phyloP scores from a whole-genome alignment of 2,329 filamentous ascomycete genomes.

The Talaromyces sp. region DNA sequence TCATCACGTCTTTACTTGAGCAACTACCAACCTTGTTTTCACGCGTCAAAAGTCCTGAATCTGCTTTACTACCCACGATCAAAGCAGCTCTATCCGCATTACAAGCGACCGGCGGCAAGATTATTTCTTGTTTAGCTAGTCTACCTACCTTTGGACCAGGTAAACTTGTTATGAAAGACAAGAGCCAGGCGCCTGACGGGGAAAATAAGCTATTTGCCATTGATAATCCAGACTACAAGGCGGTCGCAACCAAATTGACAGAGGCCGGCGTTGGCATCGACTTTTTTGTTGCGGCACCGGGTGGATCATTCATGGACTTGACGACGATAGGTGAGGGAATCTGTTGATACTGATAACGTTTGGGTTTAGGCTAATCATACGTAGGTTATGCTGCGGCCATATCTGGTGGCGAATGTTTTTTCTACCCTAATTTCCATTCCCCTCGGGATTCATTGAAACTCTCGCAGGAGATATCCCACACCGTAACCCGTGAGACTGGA shows the following conservation, averaged over 20 bases:
- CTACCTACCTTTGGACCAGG: constrained; percentile 90
- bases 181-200: constrained; percentile 77
- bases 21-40: constrained; percentile 84
- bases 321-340: constrained; percentile 71
- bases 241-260: constrained; percentile 81
- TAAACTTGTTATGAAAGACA: constrained; percentile 79
- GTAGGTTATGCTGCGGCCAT: constrained; percentile 76
- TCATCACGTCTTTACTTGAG: constrained; percentile 83
- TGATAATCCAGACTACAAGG: constrained; percentile 84
- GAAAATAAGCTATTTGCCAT: constrained; percentile 91
- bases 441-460: constrained; percentile 82
- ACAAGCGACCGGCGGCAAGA: constrained; percentile 83
- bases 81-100: constrained; percentile 82
- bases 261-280: constrained; percentile 83
- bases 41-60: constrained; percentile 83
- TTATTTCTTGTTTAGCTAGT: constrained; percentile 81
- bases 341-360: not conserved
- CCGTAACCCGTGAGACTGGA: constrained; percentile 83
- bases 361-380: not conserved
- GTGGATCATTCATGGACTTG: constrained; percentile 87
- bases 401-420: constrained; percentile 93
- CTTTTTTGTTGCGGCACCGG: constrained; percentile 89
- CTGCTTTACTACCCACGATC: constrained; percentile 77
- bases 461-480: constrained; percentile 78
- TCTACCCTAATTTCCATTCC: constrained; percentile 93